Evolutionary conservation across 2,329 filamentous ascomycete genomes (phyloP).

Genomic region (Parastagonospora avenae): DNA sequence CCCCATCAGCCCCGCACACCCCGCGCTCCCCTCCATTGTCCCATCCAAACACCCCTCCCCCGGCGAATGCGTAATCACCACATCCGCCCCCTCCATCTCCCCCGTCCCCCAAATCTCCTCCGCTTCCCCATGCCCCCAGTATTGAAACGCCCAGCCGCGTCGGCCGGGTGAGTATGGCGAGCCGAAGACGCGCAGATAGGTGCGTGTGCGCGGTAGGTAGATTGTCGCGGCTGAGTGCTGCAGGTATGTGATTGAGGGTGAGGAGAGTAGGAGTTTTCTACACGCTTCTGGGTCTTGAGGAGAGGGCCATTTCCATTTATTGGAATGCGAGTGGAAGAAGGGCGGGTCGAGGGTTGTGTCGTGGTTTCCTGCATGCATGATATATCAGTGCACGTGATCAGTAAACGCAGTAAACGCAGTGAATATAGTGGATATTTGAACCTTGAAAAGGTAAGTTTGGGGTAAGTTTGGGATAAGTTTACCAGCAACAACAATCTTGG

Average conservation of each 20-base stretch:
- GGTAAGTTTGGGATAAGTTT: slow-evolving; percentile 17
- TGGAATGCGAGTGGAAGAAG: slow-evolving; percentile 63
- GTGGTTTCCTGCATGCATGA: slow-evolving; percentile 68
- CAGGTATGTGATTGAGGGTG: slow-evolving; percentile 67
- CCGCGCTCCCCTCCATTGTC: slow-evolving; percentile 46
- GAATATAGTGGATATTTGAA: too few species aligned
- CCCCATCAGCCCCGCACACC: slow-evolving; percentile 65
- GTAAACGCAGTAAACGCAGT: too few species aligned
- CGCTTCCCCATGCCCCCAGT: slow-evolving; percentile 51
- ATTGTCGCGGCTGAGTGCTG: slow-evolving; percentile 62
- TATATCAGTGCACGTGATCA: too few species aligned
- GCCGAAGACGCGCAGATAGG: slow-evolving; percentile 68
- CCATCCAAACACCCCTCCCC: slow-evolving; percentile 64
- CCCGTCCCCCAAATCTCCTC: slow-evolving; percentile 64
- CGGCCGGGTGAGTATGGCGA: slow-evolving; percentile 67
- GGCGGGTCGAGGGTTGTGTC: slow-evolving; percentile 71
- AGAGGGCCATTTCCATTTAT: slow-evolving; percentile 61
- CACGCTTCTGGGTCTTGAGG: slow-evolving; percentile 62
- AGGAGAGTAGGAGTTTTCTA: slow-evolving; percentile 56
- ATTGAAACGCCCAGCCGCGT: slow-evolving; percentile 71
- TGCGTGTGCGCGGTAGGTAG: slow-evolving; percentile 64
- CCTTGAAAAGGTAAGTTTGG: background rate
- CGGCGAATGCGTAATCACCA: slow-evolving; percentile 75
- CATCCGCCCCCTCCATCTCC: slow-evolving; percentile 62
- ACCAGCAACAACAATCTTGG: slow-evolving; percentile 74